phyloP scores from a whole-genome alignment of 2,329 filamentous ascomycete species.

The Ophiostoma populinum region DNA sequence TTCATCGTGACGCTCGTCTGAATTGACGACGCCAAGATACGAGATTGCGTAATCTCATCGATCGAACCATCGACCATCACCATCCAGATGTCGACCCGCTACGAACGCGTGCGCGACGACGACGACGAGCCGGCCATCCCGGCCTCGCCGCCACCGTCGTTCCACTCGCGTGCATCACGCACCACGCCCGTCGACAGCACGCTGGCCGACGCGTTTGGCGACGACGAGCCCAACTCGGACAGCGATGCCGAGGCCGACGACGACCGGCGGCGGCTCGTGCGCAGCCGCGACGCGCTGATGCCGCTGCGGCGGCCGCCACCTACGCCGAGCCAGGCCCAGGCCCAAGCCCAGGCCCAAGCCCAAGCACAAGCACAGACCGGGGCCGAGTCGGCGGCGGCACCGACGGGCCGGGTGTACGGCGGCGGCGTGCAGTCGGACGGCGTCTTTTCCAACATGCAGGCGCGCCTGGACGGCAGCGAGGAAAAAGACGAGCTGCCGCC shows the following conservation, averaged over 20 bases:
- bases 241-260: constrained; percentile 67
- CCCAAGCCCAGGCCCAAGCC: not conserved
- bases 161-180: constrained; percentile 60
- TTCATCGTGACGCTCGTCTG: too few species aligned
- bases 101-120: constrained; percentile 35
- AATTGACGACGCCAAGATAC: too few species aligned
- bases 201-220: constrained; percentile 86
- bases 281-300: constrained; percentile 28
- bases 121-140: constrained; percentile 20
- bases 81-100: constrained; percentile 31
- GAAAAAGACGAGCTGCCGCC: constrained; percentile 81
- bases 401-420: constrained; percentile 38
- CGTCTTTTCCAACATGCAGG: constrained; percentile 87
- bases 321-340: constrained; percentile 10
- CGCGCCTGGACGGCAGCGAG: constrained; percentile 69
- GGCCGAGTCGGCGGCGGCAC: constrained; percentile 16
- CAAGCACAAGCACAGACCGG: constrained; percentile 1
- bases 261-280: constrained; percentile 74
- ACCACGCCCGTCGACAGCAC: constrained; percentile 44
- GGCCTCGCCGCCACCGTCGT: constrained; percentile 61
- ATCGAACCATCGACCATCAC: too few species aligned
- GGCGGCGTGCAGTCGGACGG: constrained; percentile 73
- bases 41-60: too few species aligned
- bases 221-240: constrained; percentile 75
- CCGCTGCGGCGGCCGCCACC: constrained; percentile 8